phyloP scores from a whole-genome alignment of 2,329 filamentous ascomycete species.

The Aspergillus arachidicola region DNA sequence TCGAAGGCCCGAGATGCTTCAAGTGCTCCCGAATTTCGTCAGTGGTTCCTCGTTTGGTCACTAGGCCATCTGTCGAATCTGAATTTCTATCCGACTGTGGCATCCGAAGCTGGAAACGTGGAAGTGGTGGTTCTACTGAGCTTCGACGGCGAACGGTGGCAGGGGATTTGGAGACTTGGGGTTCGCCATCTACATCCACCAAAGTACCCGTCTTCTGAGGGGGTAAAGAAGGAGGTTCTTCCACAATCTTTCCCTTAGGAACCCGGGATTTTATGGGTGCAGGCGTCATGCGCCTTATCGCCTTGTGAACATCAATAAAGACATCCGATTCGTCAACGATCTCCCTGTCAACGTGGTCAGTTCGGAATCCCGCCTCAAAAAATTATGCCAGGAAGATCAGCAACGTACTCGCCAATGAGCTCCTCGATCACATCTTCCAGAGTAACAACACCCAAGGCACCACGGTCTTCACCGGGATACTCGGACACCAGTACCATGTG shows the following conservation, averaged over 20 bases:
- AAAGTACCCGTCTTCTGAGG: slow-evolving; percentile 39
- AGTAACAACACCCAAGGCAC: slow-evolving; percentile 90
- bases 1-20: slow-evolving; percentile 66
- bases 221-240: slow-evolving; percentile 45
- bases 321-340: slow-evolving; percentile 99
- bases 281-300: slow-evolving; percentile 83
- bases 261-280: slow-evolving; percentile 73
- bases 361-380: too few relatives aligned
- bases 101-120: slow-evolving; percentile 44
- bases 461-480: slow-evolving; percentile 83
- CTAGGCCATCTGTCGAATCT: slow-evolving; percentile 30
- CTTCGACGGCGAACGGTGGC: slow-evolving; percentile 31
- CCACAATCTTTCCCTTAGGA: slow-evolving; percentile 58
- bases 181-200: slow-evolving; percentile 51
- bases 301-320: slow-evolving; percentile 97
- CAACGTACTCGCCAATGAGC: slow-evolving; percentile 87
- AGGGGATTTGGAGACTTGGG: slow-evolving; percentile 24
- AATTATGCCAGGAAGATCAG: not conserved
- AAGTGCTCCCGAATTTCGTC: slow-evolving; percentile 62
- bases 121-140: slow-evolving; percentile 41
- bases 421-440: slow-evolving; percentile 98
- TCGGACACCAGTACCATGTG: slow-evolving; percentile 98
- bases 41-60: slow-evolving; percentile 54
- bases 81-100: slow-evolving; percentile 32
- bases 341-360: slow-evolving; percentile 63